These are phyloP conservation scores for Debaryomyces sp. DNA, from an alignment of 1,139 yeast genomes.

Conservation along the genomic window DNA sequence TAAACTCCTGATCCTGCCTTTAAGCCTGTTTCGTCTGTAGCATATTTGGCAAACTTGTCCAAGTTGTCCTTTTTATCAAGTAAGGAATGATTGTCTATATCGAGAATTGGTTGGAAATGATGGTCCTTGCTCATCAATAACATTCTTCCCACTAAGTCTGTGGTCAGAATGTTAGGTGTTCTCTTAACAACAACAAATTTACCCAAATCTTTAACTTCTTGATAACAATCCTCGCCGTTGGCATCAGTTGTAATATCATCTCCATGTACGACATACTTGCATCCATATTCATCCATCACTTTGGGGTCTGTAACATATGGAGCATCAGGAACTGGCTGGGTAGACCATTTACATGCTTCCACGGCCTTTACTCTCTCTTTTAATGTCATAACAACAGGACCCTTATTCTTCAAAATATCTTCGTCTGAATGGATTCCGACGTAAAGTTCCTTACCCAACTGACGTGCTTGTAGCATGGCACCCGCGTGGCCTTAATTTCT, in stretches of 20 bases:
- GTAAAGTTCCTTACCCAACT: conserved; percentile 68
- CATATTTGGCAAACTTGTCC: conserved; percentile 54
- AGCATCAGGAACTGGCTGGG: conserved; percentile 71
- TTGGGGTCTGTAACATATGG: conserved; percentile 94
- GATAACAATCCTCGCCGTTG: conserved; percentile 90
- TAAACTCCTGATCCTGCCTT: conserved; percentile 65
- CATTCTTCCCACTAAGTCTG: conserved; percentile 94
- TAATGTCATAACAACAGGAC: conserved; percentile 89
- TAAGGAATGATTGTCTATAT: conserved; percentile 28
- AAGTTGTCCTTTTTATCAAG: conserved; percentile 36
- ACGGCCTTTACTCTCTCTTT: conserved; percentile 83
- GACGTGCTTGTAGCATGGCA: conserved; percentile 91
- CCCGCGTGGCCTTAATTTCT: conserved; percentile 77
- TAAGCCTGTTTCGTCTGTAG: conserved; percentile 68
- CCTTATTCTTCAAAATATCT: conserved; percentile 80
- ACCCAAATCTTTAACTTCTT: conserved; percentile 80
- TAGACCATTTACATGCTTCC: conserved; percentile 89
- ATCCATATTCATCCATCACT: conserved; percentile 72
- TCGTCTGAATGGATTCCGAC: conserved; percentile 94
- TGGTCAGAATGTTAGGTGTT: conserved; percentile 92
- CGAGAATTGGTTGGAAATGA: conserved; percentile 48
- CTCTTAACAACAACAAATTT: conserved; percentile 86
- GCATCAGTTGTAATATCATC: conserved; percentile 98
- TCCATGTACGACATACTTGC: conserved; percentile 93
- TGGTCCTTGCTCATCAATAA: conserved; percentile 61